Percentiles rank a stretch among this genome's conserved stretches.
These are phyloP conservation scores for Xylariaceae sp. DNA, from an alignment of 2,329 filamentous ascomycete species.

Conservation along the genomic window DNA sequence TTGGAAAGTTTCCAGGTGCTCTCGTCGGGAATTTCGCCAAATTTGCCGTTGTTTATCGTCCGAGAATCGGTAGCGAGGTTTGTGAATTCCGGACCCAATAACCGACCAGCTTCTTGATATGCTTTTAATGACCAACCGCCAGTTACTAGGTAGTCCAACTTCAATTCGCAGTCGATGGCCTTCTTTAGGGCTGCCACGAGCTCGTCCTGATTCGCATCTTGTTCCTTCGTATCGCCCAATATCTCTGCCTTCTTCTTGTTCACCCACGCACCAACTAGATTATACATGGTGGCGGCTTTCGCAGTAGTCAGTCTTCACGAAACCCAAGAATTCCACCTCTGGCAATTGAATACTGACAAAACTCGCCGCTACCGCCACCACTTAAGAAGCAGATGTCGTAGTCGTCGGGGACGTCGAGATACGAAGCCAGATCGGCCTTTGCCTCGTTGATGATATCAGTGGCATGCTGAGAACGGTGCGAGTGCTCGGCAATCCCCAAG, in stretches of 20 bases:
- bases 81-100: conserved; percentile 75
- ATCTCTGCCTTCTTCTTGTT: conserved; percentile 62
- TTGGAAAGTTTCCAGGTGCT: conserved; percentile 72
- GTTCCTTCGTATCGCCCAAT: conserved; percentile 43
- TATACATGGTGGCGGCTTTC: conserved; percentile 78
- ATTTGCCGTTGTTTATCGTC: conserved; percentile 71
- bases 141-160: conserved; percentile 86
- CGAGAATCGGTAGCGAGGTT: conserved; percentile 74
- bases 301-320: too few relatives aligned
- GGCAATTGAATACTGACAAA: too few relatives aligned
- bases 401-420: conserved; percentile 78
- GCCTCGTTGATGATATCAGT: conserved; percentile 74
- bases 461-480: conserved; percentile 79
- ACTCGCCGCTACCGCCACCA: conserved; percentile 80
- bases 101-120: conserved; percentile 73
- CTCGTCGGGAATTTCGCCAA: conserved; percentile 77
- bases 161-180: conserved; percentile 67
- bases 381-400: conserved; percentile 87
- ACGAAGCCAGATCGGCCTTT: conserved; percentile 68
- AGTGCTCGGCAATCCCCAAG: conserved; percentile 84
- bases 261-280: conserved; percentile 81
- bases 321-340: too few relatives aligned
- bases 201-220: conserved; percentile 51
- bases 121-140: conserved; percentile 91
- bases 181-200: conserved; percentile 59